Evolutionary conservation across 148 eudicot genomes (phyloP), one percentile per base, ranked within the genome.

Genomic region (Agrostemma githago): DNA sequence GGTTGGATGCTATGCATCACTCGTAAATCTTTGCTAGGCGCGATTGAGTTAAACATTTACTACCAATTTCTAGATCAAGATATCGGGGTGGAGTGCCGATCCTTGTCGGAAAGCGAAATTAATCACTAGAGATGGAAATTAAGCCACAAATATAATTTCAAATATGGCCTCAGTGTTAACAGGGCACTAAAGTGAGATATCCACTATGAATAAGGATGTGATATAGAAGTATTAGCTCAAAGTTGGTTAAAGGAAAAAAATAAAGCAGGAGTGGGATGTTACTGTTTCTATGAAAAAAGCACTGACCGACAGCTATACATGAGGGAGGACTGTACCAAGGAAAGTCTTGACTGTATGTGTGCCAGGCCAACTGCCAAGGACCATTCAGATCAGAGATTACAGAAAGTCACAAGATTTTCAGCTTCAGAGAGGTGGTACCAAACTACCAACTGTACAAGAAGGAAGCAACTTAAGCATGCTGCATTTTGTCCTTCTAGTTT

Each of bases 271-370:
- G 56, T 77, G 80, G 65, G 40, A 70, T 68, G 56, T 40, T 66
- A 66, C 66, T n/a, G 48, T 66, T 12, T 19, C 48, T 39, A 58
- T 10, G 3, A 60, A 54, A 46, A 72, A 43, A 39, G 53, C 40
- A 10, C 53, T 74, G 75, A 75, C 78, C 82, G 78, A 70, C 82
- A 74, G 54, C 82, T 62, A 60, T 74, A 40, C 40, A 26, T 26
- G 34, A 26, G 34, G 34, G 34, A 40, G n/a, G 16, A 21, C 38
- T 58, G 63, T 61, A 62, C 67, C 34, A 62, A 62, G 37, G 64
- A 71, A 11, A 43, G 68, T 43, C 61, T 62, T 39, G 9, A 40
- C 53, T 26, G 34, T 26, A 26, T 74, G 71, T 40, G 14, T 54
- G n/a, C n/a, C n/a, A n/a, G n/a, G n/a, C n/a, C n/a, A n/a, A n/a